Base-by-base conservation (phyloP, 768 basidiomycete species). In the Mycena venus region DNA sequence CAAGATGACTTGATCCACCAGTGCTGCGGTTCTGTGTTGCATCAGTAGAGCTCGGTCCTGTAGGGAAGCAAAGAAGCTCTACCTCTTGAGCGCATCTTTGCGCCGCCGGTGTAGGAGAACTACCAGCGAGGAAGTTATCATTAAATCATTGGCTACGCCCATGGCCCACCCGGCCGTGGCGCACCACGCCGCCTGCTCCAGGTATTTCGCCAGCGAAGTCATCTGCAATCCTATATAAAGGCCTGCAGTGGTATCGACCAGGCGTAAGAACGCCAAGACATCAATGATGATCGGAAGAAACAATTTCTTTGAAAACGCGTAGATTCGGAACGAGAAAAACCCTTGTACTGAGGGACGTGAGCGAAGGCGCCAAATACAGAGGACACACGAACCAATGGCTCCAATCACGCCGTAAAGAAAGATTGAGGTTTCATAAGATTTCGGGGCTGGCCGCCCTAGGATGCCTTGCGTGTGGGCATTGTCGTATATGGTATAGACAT, bases 241-340 rank as follows among this genome's bases (percentile, higher is more conserved):
- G 1, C 59, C 6, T 27, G 17, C 21, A 14, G n/a, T 15, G 12
- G 21, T 12, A 9, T 5, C 42, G 1, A 59, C 19, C n/a, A 44
- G 31, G 29, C 58, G 68, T 12, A 60, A 0, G 12, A 47, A 17
- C 0, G 58, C 42, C 15, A 60, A 10, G 23, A 4, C 21, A 23
- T 31, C 32, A 19, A 9, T 29, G 14, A 69, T 9, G n/a, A n/a
- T 25, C 9, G 68, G 58, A 11, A 69, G 42, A 31, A n/a, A 17
- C 4, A 36, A 19, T n/a, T 21, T 44, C 36, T 60, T 59, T 0
- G 40, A 58, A 27, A 69, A 11, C 7, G 15, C 12, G 23, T 60
- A 59, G 4, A 69, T 47, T 47, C 68, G 36, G n/a, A 14, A 60
- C 3, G 58, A n/a, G 29, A 60, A 69, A 29, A 69, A 69, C 7